Percentiles rank a stretch among this genome's conserved stretches.
phyloP scores from a whole-genome alignment of 1,284 basidiomycete genomes.

The Irpex sp. region DNA sequence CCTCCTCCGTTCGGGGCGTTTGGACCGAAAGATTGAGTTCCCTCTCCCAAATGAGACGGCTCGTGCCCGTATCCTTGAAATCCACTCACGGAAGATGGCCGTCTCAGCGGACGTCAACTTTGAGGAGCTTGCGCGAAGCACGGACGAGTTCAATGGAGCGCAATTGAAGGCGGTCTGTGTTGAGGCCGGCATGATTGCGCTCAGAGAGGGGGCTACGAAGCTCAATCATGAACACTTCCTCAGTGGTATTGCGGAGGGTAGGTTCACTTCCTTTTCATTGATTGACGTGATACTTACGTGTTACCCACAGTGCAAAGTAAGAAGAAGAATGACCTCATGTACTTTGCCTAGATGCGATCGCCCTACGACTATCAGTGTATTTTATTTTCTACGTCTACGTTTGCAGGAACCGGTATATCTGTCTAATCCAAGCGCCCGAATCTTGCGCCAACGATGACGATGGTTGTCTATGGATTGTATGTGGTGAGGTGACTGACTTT shows the following conservation, averaged over 20 bases:
- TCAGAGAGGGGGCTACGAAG: conserved; percentile 90
- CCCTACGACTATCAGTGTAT: not conserved
- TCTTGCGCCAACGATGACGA: not conserved
- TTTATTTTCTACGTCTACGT: not conserved
- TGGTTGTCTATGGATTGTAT: too few relatives aligned
- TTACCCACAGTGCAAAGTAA: conserved; percentile 77
- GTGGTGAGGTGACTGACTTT: too few relatives aligned
- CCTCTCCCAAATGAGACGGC: conserved; percentile 75
- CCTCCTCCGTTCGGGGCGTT: conserved; percentile 69
- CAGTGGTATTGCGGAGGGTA: conserved; percentile 88
- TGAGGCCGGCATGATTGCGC: conserved; percentile 97
- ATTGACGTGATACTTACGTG: conserved; percentile 9
- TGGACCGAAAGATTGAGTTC: conserved; percentile 83
- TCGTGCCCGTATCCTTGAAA: conserved; percentile 72
- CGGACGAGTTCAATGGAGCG: conserved; percentile 77
- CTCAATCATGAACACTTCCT: conserved; percentile 93
- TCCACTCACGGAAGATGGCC: conserved; percentile 92
- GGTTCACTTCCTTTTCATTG: conserved; percentile 23
- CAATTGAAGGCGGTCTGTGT: conserved; percentile 91
- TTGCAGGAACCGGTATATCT: not conserved
- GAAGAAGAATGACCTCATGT: conserved; percentile 94
- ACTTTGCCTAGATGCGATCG: conserved; percentile 66
- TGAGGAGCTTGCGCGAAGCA: conserved; percentile 72
- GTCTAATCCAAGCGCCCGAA: not conserved
- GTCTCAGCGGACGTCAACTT: conserved; percentile 73